phyloP scores from a whole-genome alignment of 1,284 basidiomycete species.

The Ganoderma lucidum region DNA sequence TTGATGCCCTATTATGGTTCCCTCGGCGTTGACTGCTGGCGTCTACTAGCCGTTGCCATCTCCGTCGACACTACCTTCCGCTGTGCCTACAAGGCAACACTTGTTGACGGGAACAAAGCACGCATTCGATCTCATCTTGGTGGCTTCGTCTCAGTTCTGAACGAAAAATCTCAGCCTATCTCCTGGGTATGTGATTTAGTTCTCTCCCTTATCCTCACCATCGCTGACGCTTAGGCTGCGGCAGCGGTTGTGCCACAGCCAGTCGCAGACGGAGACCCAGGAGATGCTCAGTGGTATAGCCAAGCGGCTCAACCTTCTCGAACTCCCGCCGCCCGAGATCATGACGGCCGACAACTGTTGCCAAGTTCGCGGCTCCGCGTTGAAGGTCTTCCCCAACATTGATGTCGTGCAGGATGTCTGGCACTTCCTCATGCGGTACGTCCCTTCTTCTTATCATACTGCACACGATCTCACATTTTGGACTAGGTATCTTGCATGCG shows the following conservation, averaged over 20 bases:
- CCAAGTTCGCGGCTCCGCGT: neutral
- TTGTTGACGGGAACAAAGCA: neutral
- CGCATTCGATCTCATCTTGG: neutral
- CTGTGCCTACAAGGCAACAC: neutral
- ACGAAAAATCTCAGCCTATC: neutral
- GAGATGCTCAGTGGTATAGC: neutral
- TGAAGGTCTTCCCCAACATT: neutral
- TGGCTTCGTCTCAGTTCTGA: neutral
- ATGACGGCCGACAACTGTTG: neutral
- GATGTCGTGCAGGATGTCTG: neutral
- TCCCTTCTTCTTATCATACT: neutral
- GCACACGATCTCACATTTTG: too few species aligned
- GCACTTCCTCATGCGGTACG: neutral
- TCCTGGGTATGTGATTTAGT: neutral
- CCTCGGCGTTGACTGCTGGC: too few species aligned
- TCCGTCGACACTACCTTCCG: conserved; percentile 7
- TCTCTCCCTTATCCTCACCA: neutral
- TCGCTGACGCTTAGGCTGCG: neutral
- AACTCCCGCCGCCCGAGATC: neutral
- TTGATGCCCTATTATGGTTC: neutral
- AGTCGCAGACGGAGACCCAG: neutral
- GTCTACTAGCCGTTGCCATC: neutral
- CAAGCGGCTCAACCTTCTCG: neutral
- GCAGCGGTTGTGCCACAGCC: neutral
- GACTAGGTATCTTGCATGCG: neutral